These are phyloP conservation scores for Cucumis hystrix DNA, from an alignment of 306 rosid species.

Conservation along the genomic window DNA sequence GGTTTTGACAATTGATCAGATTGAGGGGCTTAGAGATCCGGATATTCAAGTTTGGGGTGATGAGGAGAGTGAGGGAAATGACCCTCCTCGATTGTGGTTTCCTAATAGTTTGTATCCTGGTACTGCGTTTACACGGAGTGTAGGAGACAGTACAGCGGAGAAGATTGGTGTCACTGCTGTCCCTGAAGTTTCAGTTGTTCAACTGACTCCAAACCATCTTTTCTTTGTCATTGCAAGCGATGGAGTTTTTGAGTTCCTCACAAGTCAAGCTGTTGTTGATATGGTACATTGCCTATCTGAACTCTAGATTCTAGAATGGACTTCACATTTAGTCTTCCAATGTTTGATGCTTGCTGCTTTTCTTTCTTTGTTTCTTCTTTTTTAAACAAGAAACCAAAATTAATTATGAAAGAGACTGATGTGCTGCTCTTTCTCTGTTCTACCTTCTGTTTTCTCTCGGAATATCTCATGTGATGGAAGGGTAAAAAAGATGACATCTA, in stretches of 20 bases:
- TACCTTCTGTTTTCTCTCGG: not conserved
- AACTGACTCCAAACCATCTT: slow-evolving; percentile 62
- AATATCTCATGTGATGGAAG: not conserved
- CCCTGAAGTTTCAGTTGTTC: slow-evolving; percentile 65
- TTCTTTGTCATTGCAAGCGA: slow-evolving; percentile 94
- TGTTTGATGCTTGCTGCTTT: not conserved
- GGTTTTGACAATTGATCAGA: slow-evolving; percentile 83
- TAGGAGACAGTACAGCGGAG: slow-evolving; percentile 83
- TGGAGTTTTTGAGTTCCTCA: slow-evolving; percentile 87
- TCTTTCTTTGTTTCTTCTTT: not conserved
- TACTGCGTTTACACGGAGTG: slow-evolving; percentile 94
- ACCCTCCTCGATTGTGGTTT: slow-evolving; percentile 96
- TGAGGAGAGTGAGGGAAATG: slow-evolving; percentile 69
- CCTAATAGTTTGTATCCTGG: slow-evolving; percentile 73
- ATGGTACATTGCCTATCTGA: slow-evolving; percentile 40
- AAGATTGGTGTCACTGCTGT: slow-evolving; percentile 74
- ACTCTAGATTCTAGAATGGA: not conserved
- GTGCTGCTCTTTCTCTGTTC: not conserved
- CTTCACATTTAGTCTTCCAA: not conserved
- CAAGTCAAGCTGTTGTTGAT: slow-evolving; percentile 80
- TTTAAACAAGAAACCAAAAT: too few species aligned
- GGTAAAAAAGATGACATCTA: not conserved
- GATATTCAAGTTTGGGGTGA: slow-evolving; percentile 77
- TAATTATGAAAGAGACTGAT: too few species aligned
- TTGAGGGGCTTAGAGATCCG: slow-evolving; percentile 87